Evolutionary conservation across 257 asterid species (phyloP).

Genomic region (Eucommia ulmoides): DNA sequence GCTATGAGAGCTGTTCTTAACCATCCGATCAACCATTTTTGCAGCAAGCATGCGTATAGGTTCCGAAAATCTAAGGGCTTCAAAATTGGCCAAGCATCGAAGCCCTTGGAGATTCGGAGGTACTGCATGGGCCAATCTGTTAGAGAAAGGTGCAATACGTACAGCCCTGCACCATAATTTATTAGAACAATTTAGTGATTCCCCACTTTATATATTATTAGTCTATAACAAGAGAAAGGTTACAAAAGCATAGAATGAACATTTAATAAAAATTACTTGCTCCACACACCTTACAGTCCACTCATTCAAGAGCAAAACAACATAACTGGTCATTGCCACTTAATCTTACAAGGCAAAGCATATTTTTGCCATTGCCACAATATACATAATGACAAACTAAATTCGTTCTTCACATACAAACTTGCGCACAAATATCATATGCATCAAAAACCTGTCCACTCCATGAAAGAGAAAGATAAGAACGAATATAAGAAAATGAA

Average conservation of each 20-base stretch:
- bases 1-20: slow-evolving; percentile 56
- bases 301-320: background rate
- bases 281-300: background rate
- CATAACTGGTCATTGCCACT: background rate
- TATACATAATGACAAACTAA: background rate
- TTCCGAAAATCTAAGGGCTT: slow-evolving; percentile 89
- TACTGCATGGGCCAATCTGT: slow-evolving; percentile 92
- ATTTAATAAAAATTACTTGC: background rate
- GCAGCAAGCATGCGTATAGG: slow-evolving; percentile 95
- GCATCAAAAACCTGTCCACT: background rate
- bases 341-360: background rate
- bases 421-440: background rate
- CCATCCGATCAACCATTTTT: slow-evolving; percentile 93
- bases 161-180: slow-evolving; percentile 72
- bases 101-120: slow-evolving; percentile 77
- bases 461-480: too few relatives aligned
- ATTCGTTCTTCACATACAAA: background rate
- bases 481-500: too few relatives aligned
- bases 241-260: background rate
- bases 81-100: slow-evolving; percentile 91
- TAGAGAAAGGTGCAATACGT: slow-evolving; percentile 96
- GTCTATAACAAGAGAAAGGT: background rate
- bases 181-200: slow-evolving; percentile 5
- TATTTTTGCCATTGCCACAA: background rate
- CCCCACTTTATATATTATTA: background rate